phyloP scores from a whole-genome alignment of 331 rosid genomes.

The Acacia concinna region DNA sequence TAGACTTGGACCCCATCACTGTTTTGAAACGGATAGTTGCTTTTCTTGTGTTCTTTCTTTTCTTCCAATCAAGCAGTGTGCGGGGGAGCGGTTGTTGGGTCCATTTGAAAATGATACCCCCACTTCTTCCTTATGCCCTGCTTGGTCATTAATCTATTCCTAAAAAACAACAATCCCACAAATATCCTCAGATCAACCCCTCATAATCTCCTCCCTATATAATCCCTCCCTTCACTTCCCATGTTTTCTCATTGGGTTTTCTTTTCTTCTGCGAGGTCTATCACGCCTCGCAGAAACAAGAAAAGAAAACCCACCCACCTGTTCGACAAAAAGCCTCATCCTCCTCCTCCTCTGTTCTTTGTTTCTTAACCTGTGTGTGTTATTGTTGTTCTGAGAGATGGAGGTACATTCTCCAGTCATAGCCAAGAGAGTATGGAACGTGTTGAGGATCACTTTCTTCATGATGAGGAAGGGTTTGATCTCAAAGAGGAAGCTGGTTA shows the following conservation, averaged over 20 bases:
- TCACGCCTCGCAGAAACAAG: conserved; percentile 44
- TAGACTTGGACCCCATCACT: background rate
- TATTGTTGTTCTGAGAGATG: conserved; percentile 28
- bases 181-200: background rate
- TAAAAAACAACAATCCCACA: background rate
- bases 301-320: conserved; percentile 40
- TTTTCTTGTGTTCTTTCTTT: background rate
- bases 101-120: conserved; percentile 10
- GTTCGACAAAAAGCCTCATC: background rate
- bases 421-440: conserved; percentile 55
- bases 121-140: background rate
- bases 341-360: background rate
- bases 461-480: conserved; percentile 57
- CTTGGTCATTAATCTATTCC: background rate
- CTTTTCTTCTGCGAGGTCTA: conserved; percentile 53
- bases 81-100: conserved; percentile 6
- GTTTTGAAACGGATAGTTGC: background rate
- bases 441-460: conserved; percentile 51
- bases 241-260: conserved; percentile 37
- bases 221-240: conserved; percentile 35
- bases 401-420: conserved; percentile 39
- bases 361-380: background rate
- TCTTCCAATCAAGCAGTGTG: background rate
- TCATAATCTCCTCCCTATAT: conserved; percentile 36
- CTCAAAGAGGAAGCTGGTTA: conserved; percentile 61